Evolutionary conservation across 257 asterid species (phyloP), one percentile per base, ranked within the genome.

Genomic region (Thymus mandschuricus): DNA sequence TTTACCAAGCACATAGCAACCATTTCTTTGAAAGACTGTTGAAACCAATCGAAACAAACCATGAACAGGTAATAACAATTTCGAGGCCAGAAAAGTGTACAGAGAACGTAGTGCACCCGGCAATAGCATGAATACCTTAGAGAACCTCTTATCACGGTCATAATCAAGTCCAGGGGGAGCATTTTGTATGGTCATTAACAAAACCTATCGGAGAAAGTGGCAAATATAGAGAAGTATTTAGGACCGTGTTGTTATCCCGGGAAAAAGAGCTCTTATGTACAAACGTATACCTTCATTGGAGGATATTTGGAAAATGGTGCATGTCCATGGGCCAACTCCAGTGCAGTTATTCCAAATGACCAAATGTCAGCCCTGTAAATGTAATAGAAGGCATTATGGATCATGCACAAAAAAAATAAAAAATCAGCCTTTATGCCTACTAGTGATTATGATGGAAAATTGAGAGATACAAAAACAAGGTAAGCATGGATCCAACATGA

Each of bases 101-200:
- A 57, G 49, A 35, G 70, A 75, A 72, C 30, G 72, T 68, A 67
- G 72, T 62, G 75, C 51, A 69, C 63, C 49, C 28, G 40, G 33
- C 60, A 48, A 62, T 49, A 72, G 68, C 73, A 66, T 27, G 72
- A 68, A 10, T 83, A 87, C 99, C 99, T 95, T 95, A 62, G 99
- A 92, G 82, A 95, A 95, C 83, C 86, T 95, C 80, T 89, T 95
- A 82, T 95, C 99, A 55, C 99, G 97, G 75, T 95, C 99, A 83
- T 95, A 89, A 81, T 95, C 99, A 82, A 95, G 98, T 70, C 99
- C 99, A 76, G 99, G 99, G 29, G 99, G 99, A 49, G 99, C 99
- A 83, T 89, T 89, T 76, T 95, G 99, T 80, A 95, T 89, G 78
- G 99, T 95, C 99, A 95, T 92, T 60, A 95, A 81, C 66, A 95